Conservation (phyloP, 192 early-diverging fungal genomes). For the Pilobolus umbonatus region DNA sequence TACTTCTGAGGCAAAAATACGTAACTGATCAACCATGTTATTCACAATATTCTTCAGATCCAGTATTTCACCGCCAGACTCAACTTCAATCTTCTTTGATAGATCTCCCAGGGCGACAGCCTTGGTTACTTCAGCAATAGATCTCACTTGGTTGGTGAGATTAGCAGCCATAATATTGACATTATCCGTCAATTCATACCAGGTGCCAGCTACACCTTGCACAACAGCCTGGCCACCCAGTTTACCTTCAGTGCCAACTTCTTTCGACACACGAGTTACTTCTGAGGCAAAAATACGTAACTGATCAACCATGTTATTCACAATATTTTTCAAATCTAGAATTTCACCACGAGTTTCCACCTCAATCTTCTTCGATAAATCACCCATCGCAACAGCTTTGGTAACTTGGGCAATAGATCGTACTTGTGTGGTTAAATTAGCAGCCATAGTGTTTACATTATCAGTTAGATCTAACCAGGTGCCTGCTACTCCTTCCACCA, state of each 20-base stretch:
- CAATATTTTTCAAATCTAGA: constrained; percentile 58
- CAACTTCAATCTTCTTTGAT: constrained; percentile 49
- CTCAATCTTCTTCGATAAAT: constrained; percentile 56
- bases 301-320: constrained; percentile 75
- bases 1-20: constrained; percentile 48
- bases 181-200: constrained; percentile 10
- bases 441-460: constrained; percentile 63
- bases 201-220: constrained; percentile 13
- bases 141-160: constrained; percentile 48
- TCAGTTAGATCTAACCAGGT: constrained; percentile 70
- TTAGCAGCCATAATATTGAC: constrained; percentile 22
- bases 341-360: constrained; percentile 64
- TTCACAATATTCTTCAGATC: constrained; percentile 55
- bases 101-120: constrained; percentile 62
- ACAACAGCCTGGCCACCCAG: constrained; percentile 4
- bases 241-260: constrained; percentile 14
- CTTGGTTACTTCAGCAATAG: constrained; percentile 60
- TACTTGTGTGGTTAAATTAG: constrained; percentile 59
- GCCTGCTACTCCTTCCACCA: constrained; percentile 64
- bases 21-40: constrained; percentile 49
- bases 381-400: constrained; percentile 50
- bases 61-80: constrained; percentile 9
- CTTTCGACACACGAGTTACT: constrained; percentile 29
- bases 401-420: constrained; percentile 61
- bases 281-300: constrained; percentile 54